phyloP scores from a whole-genome alignment of 2,329 filamentous ascomycete genomes.

The Didymella arachidicola region DNA sequence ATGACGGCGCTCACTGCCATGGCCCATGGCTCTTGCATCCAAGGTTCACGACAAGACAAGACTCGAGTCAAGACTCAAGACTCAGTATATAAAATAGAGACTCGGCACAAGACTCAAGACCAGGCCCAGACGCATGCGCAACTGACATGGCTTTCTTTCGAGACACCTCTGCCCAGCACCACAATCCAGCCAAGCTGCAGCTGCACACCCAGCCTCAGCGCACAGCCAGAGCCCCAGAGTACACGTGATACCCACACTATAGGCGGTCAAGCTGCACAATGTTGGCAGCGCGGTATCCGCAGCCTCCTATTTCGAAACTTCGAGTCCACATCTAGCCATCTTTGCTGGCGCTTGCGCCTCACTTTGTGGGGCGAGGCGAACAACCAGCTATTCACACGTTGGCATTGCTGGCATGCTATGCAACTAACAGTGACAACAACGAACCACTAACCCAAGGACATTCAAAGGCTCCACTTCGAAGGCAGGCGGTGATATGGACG shows the following conservation, averaged over 20 bases:
- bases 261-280: slow-evolving; percentile 17
- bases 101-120: no score
- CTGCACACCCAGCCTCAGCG: slow-evolving; percentile 9
- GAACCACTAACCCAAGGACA: slow-evolving; percentile 13
- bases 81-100: no score
- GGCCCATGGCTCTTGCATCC: no score
- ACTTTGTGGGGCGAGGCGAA: slow-evolving; percentile 23
- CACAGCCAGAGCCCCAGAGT: neutral
- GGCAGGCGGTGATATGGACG: slow-evolving; percentile 7
- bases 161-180: neutral
- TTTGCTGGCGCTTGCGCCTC: slow-evolving; percentile 21
- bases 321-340: slow-evolving; percentile 1
- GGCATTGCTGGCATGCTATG: slow-evolving; percentile 11
- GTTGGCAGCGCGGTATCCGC: slow-evolving; percentile 18
- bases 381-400: slow-evolving; percentile 22
- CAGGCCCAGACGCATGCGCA: neutral
- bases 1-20: no score
- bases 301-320: slow-evolving; percentile 10
- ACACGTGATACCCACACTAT: slow-evolving; percentile 7
- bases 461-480: slow-evolving; percentile 16
- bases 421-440: slow-evolving; percentile 18
- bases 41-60: no score
- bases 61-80: no score
- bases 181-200: neutral
- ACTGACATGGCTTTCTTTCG: neutral